Conservation (phyloP, 129 eudicot genomes). For the Mikania micrantha region DNA sequence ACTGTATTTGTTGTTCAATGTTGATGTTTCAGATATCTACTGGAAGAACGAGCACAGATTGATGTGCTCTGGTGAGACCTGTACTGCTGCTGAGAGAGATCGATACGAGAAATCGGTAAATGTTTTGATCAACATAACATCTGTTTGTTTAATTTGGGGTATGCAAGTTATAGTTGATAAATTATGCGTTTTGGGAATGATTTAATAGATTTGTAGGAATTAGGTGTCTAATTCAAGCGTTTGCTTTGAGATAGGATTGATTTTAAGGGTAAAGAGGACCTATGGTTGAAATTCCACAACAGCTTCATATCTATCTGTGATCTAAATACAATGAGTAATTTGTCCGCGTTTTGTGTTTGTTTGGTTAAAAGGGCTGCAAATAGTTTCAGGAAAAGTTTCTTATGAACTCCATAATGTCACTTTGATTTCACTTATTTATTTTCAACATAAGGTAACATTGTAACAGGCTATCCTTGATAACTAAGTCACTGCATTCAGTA, state of each 20-base stretch:
- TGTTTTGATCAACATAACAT: background rate
- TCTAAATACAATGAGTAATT: background rate
- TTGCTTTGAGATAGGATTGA: background rate
- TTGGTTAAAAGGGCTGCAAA: background rate
- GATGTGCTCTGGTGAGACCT: slow-evolving; percentile 81
- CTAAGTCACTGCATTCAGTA: no score
- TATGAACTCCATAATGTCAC: no score
- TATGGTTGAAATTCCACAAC: background rate
- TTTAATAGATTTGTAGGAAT: background rate
- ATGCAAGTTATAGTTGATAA: background rate
- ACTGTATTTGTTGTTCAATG: no score
- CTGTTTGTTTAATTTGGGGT: background rate
- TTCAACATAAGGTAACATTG: no score
- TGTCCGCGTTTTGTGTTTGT: background rate
- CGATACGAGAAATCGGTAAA: slow-evolving; percentile 86
- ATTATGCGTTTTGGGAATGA: background rate
- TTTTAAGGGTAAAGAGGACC: background rate
- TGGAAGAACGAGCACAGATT: slow-evolving; percentile 97
- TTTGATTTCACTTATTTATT: no score
- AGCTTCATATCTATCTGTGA: slow-evolving; percentile 9
- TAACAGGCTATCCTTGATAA: no score
- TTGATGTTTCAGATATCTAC: slow-evolving; percentile 53
- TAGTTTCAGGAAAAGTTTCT: slow-evolving; percentile 6
- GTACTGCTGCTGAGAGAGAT: slow-evolving; percentile 97
- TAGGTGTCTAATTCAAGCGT: background rate